Percentiles rank a stretch among this genome's conserved stretches.
These are phyloP conservation scores for Xerocomus amazonicus DNA, from an alignment of 1,284 basidiomycete species.

Conservation along the genomic window DNA sequence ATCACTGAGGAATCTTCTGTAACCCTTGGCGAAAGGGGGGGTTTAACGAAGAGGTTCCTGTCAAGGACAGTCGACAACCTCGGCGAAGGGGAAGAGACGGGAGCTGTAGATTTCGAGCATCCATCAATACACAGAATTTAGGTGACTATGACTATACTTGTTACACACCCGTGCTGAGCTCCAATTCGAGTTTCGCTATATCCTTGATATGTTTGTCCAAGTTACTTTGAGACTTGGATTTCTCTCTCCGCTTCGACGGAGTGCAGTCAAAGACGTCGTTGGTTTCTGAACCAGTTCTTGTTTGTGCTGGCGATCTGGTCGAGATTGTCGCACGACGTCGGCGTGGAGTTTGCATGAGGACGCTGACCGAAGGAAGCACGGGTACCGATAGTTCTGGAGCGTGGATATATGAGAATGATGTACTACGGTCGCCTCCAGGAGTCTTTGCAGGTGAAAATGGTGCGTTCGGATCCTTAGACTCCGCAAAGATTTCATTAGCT, in stretches of 20 bases:
- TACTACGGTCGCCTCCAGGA: slow-evolving; percentile 25
- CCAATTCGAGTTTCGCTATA: slow-evolving; percentile 56
- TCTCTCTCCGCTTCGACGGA: slow-evolving; percentile 62
- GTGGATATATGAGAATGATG: slow-evolving; percentile 18
- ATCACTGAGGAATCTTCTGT: slow-evolving; percentile 28
- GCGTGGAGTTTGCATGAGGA: slow-evolving; percentile 47
- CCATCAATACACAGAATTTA: not conserved
- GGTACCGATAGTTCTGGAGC: slow-evolving; percentile 22
- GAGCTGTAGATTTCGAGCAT: slow-evolving; percentile 24
- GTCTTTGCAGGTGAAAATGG: slow-evolving; percentile 30
- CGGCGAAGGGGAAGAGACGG: slow-evolving; percentile 42
- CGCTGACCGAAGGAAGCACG: slow-evolving; percentile 16
- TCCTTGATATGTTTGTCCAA: slow-evolving; percentile 65
- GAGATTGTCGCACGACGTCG: slow-evolving; percentile 65
- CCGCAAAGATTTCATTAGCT: slow-evolving; percentile 65
- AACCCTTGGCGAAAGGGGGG: slow-evolving; percentile 30
- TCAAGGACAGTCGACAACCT: slow-evolving; percentile 63
- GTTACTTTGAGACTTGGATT: slow-evolving; percentile 61
- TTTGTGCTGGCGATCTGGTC: slow-evolving; percentile 51
- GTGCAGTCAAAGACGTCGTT: slow-evolving; percentile 38
- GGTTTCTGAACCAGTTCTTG: slow-evolving; percentile 11
- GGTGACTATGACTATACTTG: not conserved
- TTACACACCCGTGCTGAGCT: slow-evolving; percentile 39
- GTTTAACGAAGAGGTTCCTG: slow-evolving; percentile 60
- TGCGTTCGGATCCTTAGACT: slow-evolving; percentile 37